A percentile compares a stretch with the other conserved stretches of the same genome.
Evolutionary conservation across 2,329 filamentous ascomycete species (phyloP).

Genomic region (Neofusicoccum laricinum): DNA sequence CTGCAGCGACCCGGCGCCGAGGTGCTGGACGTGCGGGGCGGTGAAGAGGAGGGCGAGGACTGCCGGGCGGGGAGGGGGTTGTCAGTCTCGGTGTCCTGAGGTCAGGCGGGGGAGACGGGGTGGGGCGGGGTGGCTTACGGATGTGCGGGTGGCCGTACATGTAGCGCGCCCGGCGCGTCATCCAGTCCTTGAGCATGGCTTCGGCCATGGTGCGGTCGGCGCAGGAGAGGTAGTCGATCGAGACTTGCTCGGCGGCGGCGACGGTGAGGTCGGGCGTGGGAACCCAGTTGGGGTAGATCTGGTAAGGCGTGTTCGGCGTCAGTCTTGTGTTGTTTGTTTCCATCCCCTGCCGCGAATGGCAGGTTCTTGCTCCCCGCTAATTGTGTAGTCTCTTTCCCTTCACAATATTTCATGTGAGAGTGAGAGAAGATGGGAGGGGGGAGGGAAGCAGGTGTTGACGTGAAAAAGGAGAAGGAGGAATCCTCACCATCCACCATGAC

Average conservation of each 20-base stretch:
- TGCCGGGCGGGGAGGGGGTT: too few species aligned
- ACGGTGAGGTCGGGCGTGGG: neutral
- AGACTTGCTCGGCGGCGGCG: neutral
- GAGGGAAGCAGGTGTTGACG: too few species aligned
- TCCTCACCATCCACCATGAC: slow-evolving; percentile 1
- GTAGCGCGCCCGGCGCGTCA: neutral
- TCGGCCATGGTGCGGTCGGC: neutral
- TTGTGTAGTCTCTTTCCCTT: too few species aligned
- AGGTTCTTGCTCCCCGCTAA: too few species aligned
- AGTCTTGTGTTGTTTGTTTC: neutral
- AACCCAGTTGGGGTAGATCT: slow-evolving; percentile 11
- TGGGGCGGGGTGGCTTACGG: slow-evolving; percentile 3
- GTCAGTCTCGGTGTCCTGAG: too few species aligned
- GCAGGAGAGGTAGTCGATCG: neutral
- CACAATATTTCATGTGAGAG: too few species aligned
- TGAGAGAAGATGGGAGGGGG: too few species aligned
- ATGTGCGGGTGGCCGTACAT: slow-evolving; percentile 4
- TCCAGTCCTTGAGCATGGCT: neutral
- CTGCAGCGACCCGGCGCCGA: slow-evolving; percentile 20
- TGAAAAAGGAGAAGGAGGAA: neutral
- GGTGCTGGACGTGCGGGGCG: slow-evolving; percentile 19
- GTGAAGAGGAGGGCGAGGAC: slow-evolving; percentile 23
- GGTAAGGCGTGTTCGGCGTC: neutral
- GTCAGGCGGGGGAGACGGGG: too few species aligned
- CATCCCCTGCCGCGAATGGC: too few species aligned